A percentile compares a stretch with the other conserved stretches of the same genome.
These are phyloP conservation scores for Jamesozyma gamospora DNA, from an alignment of 805 yeast genomes.

Conservation along the genomic window DNA sequence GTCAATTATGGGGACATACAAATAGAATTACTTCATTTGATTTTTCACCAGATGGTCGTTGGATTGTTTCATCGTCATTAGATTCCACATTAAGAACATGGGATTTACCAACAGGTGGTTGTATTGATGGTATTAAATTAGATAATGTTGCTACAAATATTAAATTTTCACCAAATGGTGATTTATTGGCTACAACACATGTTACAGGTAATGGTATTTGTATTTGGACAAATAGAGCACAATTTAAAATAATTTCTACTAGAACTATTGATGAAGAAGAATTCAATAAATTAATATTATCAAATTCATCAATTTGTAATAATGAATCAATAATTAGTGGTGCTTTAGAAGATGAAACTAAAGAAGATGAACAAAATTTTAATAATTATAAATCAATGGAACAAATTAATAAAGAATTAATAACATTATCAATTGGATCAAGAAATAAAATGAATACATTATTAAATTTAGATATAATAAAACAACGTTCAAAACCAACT, in stretches of 20 bases:
- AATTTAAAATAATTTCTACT: conserved; percentile 65
- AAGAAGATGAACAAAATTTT: conserved; percentile 8
- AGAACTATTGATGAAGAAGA: conserved; percentile 70
- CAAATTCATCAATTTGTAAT: conserved; percentile 71
- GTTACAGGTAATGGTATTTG: conserved; percentile 83
- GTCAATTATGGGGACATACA: conserved; percentile 82
- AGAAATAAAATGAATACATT: conserved; percentile 70
- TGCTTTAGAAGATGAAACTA: conserved; percentile 42
- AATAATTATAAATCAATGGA: conserved; percentile 42
- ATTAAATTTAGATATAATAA: conserved; percentile 72
- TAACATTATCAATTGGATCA: conserved; percentile 72
- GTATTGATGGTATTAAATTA: conserved; percentile 82
- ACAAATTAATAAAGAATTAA: conserved; percentile 52
- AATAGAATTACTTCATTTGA: conserved; percentile 81
- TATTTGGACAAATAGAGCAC: conserved; percentile 87
- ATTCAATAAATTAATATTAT: conserved; percentile 52
- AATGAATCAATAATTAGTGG: conserved; percentile 67
- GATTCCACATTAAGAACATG: conserved; percentile 89
- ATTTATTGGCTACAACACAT: conserved; percentile 84
- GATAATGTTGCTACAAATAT: conserved; percentile 73
- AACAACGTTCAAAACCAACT: conserved; percentile 76
- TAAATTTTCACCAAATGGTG: conserved; percentile 79
- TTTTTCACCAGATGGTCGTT: conserved; percentile 90
- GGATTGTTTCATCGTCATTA: conserved; percentile 76
- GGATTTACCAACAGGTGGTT: conserved; percentile 96